Evolutionary conservation across 2,329 filamentous ascomycete species (phyloP), one percentile per base, ranked within the genome.

Genomic region (Pseudonectria foliicola): DNA sequence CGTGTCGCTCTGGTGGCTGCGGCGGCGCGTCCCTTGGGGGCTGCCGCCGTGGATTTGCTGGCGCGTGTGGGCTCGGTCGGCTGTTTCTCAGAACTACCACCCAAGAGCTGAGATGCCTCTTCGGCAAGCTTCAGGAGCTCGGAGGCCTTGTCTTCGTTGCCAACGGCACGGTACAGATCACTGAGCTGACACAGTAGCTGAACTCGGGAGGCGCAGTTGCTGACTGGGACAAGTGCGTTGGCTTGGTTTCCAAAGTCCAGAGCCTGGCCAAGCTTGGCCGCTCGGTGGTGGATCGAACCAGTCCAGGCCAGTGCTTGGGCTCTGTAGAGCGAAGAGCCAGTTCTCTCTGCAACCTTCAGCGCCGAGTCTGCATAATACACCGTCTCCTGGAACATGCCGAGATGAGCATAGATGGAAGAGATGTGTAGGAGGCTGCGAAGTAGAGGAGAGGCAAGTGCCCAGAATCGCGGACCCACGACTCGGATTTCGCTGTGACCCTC

Each of bases 361-460:
- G 88, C 88, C 49, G 92, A 84, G 47, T 95, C 83, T 2, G 83
- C 81, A 48, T 94, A 93, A 55, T 89, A 92, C 1, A 90, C 64
- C 2, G 90, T 90, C 56, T 96, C 90, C 40, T 86, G 80, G 44
- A 88, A 86, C 61, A 94, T 75, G 18, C 92, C 92, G 43, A 92
- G 75, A 45, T 94, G 82, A 1, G 83, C 78, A 48, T 89, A 95
- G 2, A 94, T 67, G 4, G 74, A 73, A 1, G 87, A 87, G 3
- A 95, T 73, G 38, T 88, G 80, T 40, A 80, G 62, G 11, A 94
- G 66, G 37, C 80, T 77, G 21, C 76, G 73, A 48, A 88, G 80
- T 13, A 95, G 70, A 1, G 82, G 78, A 18, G 77, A 75, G 7
- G 92, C 79, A 13, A 95, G 67, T 6, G 73, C 70, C 90, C 90